These are phyloP conservation scores for Brassica incana DNA, from an alignment of 345 rosid species.

Conservation along the genomic window DNA sequence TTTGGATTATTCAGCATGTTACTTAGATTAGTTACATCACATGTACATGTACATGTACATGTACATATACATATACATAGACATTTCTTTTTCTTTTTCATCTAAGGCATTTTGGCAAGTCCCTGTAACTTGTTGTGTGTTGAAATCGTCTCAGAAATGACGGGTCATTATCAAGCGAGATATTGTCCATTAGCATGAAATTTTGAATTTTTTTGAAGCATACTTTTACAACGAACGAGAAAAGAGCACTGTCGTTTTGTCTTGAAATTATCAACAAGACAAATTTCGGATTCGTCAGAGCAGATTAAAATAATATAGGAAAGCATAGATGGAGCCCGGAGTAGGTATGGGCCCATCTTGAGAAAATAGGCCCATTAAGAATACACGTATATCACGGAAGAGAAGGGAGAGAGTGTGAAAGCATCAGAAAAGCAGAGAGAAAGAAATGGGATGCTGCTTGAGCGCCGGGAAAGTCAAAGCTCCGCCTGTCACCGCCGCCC, in stretches of 20 bases:
- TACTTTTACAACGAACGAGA: neutral
- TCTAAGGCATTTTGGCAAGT: conserved; percentile 9
- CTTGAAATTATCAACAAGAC: conserved; percentile 6
- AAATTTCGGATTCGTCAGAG: conserved; percentile 20
- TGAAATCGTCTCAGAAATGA: neutral
- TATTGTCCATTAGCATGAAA: conserved; percentile 12
- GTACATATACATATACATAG: neutral
- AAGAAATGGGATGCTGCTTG: conserved; percentile 63
- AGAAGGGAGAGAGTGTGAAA: neutral
- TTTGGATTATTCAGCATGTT: neutral
- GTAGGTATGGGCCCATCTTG: conserved; percentile 4
- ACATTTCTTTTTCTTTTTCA: neutral
- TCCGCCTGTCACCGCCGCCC: conserved; percentile 15
- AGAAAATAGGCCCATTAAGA: conserved; percentile 12
- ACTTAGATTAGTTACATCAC: neutral
- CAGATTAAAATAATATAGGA: neutral
- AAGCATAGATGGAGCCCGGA: neutral
- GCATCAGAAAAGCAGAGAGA: neutral
- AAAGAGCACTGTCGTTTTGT: conserved; percentile 4
- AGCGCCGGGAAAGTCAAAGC: conserved; percentile 41
- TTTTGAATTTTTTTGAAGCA: neutral
- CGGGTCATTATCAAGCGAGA: conserved; percentile 20
- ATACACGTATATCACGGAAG: conserved; percentile 10
- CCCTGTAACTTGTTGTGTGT: neutral
- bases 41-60: neutral